Evolutionary conservation across 2,329 filamentous ascomycete species (phyloP), one percentile per base, ranked within the genome.

Genomic region (Ophiosphaerella herpotricha): DNA sequence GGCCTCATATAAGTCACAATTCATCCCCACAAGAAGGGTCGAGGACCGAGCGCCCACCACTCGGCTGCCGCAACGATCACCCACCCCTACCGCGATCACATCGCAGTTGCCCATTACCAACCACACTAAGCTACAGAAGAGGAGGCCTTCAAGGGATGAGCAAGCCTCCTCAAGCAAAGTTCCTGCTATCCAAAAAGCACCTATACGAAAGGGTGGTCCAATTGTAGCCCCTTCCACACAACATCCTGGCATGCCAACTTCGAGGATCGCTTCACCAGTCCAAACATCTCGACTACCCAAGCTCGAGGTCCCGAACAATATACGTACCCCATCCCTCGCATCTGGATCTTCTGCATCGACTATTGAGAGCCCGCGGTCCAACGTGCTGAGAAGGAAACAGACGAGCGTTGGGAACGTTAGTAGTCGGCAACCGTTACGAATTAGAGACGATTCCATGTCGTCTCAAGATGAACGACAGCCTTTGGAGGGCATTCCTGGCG

Each of bases 331-430:
- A 13, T 79, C 78, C n/a, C 71, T 79, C 16, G 73, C 75, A 31
- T 80, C 78, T 41, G 77, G 75, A 31, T 78, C 77, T 16, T 78
- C 78, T 29, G 71, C 70, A 33, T 79, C 77, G 21, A 77, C 75
- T 4, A 67, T 72, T 36, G 77, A 78, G 43, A 79, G 76, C 52
- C 77, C 77, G 37, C 66, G 71, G 43, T 75, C 75, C 29, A 73
- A 73, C 60, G 65, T 72, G n/a, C 56, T 79, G 36, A 70, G 75
- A 43, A 73, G 75, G 41, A 79, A 78, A 55, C 72, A 74, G 33
- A 77, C 76, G 4, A 75, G 64, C 16, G 73, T 79, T 54, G 74
- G 76, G 34, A 44, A 56, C 34, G 43, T 51, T 54, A 54, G 47
- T 37, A 56, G 49, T 40, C 68, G 60, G 52, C 72, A 74, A 60